Base-by-base conservation (phyloP, 768 basidiomycete species). In the Boletus fagicola region DNA sequence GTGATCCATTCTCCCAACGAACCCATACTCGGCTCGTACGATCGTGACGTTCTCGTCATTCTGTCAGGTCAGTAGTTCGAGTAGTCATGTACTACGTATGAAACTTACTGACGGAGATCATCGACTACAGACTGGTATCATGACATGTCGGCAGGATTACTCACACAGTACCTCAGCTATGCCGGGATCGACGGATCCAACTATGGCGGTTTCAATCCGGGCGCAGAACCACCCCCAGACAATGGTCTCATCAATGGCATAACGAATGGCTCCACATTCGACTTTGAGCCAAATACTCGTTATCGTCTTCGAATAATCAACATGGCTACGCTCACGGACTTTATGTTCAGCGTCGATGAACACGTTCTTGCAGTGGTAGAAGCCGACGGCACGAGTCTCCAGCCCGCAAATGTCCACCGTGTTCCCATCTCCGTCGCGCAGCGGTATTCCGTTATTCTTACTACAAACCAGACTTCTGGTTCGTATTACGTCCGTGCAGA, bases 261-360 rank as follows among this genome's bases (percentile, higher is more conserved):
- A 46, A 62, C 49, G 59, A 65, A 4, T 46, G 63, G 59, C 30
- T 58, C 67, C 4, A 50, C 61, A 20, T 66, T 77, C 53, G 62
- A 72, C 30, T 59, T 80, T 50, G 63, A 76, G 51, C 66, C 73
- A 24, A 69, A 73, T 60, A 49, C 59, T 18, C 64, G 71, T 24
- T 80, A 80, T 59, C 81, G 81, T 51, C 64, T 83, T 24, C 79
- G 81, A 45, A 59, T 83, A 39, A 68, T 79, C 56, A 77, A 83
- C 70, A 67, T 77, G 39, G 81, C 77, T 33, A 72, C 78, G 6
- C 79, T 83, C 65, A 77, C 78, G 8, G 69, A 76, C 33, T 72
- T 79, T 44, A 64, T 73, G 36, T 78, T 81, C 67, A 76, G 76
- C 13, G 68, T 83, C 47, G 80, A 82, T 51, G 61, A 58, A 11